Evolutionary conservation across 2,329 filamentous ascomycete species (phyloP).

Genomic region (Aspergillus sp.): DNA sequence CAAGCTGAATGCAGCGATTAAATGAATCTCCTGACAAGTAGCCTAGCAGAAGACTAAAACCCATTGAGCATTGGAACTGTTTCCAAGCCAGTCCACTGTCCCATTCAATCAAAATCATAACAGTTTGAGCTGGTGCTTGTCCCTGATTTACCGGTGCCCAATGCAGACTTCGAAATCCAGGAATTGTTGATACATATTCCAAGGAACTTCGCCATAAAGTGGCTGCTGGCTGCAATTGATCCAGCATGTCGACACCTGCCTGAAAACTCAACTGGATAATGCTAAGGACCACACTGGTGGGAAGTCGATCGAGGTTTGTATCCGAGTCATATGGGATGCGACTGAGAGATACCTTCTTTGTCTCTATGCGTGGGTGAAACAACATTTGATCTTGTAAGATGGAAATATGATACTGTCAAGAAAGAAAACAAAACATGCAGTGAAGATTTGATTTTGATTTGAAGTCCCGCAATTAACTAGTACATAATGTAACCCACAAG

Average conservation of each 20-base stretch:
- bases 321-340: too few relatives aligned
- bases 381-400: too few relatives aligned
- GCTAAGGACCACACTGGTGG: slow-evolving; percentile 1
- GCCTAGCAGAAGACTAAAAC: neutral
- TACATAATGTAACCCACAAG: too few relatives aligned
- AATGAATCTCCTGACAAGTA: neutral
- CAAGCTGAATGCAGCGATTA: neutral
- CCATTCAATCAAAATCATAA: neutral
- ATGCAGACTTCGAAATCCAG: neutral
- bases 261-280: slow-evolving; percentile 1
- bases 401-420: too few relatives aligned
- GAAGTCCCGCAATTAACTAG: too few relatives aligned
- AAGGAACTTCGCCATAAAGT: neutral
- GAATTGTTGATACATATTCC: neutral
- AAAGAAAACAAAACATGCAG: too few relatives aligned
- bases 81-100: neutral
- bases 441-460: too few relatives aligned
- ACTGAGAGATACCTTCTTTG: too few relatives aligned
- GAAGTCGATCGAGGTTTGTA: too few relatives aligned
- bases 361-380: too few relatives aligned
- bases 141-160: neutral
- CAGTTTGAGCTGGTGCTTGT: neutral
- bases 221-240: neutral
- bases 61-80: neutral
- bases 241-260: neutral